phyloP scores from a whole-genome alignment of 805 yeast species.

The Wickerhamiella dianesei region DNA sequence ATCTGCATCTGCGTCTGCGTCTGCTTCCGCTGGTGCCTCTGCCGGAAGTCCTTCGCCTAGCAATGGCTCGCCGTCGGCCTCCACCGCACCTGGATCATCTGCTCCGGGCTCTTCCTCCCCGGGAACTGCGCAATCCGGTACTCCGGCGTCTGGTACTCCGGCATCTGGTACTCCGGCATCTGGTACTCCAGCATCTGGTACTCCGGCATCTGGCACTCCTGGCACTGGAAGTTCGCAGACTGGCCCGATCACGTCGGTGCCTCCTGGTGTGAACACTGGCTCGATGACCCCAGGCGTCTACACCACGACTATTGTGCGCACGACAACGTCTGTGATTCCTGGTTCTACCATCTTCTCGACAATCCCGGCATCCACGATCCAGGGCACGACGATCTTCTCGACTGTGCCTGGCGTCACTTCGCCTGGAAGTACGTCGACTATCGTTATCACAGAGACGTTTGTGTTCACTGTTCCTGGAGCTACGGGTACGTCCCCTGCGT shows the following conservation, averaged over 20 bases:
- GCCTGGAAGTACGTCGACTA: slow-evolving; percentile 5
- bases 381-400: slow-evolving; percentile 5
- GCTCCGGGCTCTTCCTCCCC: too few relatives aligned
- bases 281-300: slow-evolving; percentile 9
- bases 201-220: too few relatives aligned
- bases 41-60: not conserved
- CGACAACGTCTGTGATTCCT: slow-evolving; percentile 2
- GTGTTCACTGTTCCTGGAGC: not conserved
- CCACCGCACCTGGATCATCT: not conserved
- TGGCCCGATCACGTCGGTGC: not conserved
- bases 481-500: not conserved
- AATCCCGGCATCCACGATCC: slow-evolving; percentile 5
- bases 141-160: too few relatives aligned
- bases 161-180: too few relatives aligned
- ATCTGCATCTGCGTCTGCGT: not conserved
- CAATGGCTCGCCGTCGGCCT: not conserved
- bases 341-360: slow-evolving; percentile 8
- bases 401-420: slow-evolving; percentile 1
- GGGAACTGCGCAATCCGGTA: too few relatives aligned
- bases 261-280: slow-evolving; percentile 3
- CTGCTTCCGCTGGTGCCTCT: not conserved
- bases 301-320: slow-evolving; percentile 1
- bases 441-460: slow-evolving; percentile 3
- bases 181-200: too few relatives aligned
- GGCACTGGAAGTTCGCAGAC: not conserved